A percentile compares a stretch with the other conserved stretches of the same genome.
These are phyloP conservation scores for Daldinia sp. DNA, from an alignment of 2,329 filamentous ascomycete species.

Conservation along the genomic window DNA sequence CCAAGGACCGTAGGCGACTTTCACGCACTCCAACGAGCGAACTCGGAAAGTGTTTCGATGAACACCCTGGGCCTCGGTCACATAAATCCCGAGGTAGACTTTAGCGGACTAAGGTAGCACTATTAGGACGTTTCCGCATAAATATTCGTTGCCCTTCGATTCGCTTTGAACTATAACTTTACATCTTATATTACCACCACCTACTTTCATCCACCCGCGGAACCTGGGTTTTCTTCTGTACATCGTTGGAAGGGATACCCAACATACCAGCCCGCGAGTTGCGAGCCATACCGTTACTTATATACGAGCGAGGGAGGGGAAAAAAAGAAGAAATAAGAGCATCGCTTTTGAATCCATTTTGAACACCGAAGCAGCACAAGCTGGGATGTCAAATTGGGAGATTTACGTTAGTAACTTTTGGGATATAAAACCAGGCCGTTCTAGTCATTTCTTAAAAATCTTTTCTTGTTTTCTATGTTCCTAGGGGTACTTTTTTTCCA, in stretches of 20 bases:
- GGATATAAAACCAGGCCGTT: constrained; percentile 21
- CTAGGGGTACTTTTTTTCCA: constrained; percentile 12
- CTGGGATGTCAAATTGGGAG: neutral
- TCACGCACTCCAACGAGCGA: constrained; percentile 57
- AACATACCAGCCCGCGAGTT: constrained; percentile 2
- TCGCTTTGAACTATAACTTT: neutral
- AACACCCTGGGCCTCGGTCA: constrained; percentile 48
- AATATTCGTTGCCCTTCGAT: neutral
- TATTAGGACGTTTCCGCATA: neutral
- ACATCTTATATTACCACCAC: constrained; percentile 5
- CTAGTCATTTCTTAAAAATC: constrained; percentile 1
- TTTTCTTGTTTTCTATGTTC: neutral
- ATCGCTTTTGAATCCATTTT: neutral
- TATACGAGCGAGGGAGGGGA: constrained; percentile 1
- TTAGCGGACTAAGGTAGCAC: constrained; percentile 49
- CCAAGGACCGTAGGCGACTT: constrained; percentile 58
- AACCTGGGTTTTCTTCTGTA: constrained; percentile 1
- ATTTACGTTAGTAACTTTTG: neutral
- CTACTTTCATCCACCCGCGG: neutral
- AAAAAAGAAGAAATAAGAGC: too few species aligned
- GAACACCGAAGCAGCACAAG: neutral
- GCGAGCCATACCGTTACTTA: constrained; percentile 8
- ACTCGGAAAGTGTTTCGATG: constrained; percentile 51
- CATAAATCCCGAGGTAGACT: constrained; percentile 52
- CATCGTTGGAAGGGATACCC: constrained; percentile 4